A percentile compares a stretch with the other conserved stretches of the same genome.
Conservation (phyloP, 2,329 filamentous ascomycete species). For the Elsinoe arachidis region DNA sequence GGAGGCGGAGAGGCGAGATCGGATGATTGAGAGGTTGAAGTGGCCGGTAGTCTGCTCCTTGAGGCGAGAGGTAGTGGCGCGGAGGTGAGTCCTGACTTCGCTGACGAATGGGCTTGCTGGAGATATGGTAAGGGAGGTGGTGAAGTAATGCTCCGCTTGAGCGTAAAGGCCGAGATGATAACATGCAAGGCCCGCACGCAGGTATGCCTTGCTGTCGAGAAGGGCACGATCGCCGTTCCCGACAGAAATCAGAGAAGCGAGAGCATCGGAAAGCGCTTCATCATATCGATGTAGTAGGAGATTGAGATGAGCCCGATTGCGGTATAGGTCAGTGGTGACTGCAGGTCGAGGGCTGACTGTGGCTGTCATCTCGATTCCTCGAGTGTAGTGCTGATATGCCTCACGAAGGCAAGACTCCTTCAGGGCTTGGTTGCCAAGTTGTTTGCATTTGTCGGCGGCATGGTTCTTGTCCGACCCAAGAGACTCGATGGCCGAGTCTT, state of each 20-base stretch:
- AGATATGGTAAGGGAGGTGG: slow-evolving; percentile 14
- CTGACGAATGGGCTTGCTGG: slow-evolving; percentile 8
- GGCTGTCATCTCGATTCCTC: slow-evolving; percentile 18
- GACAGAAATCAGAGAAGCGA: slow-evolving; percentile 22
- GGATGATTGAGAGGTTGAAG: slow-evolving; percentile 15
- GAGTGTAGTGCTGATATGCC: slow-evolving; percentile 18
- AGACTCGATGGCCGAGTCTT: not conserved
- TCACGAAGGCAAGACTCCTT: slow-evolving; percentile 19
- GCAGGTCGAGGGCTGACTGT: not conserved
- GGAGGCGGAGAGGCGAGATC: not conserved
- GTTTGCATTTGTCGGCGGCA: slow-evolving; percentile 21
- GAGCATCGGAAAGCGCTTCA: slow-evolving; percentile 26
- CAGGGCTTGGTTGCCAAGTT: slow-evolving; percentile 24
- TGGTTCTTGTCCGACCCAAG: not conserved
- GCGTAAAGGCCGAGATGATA: slow-evolving; percentile 17
- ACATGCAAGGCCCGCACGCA: slow-evolving; percentile 17
- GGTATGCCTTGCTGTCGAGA: slow-evolving; percentile 20
- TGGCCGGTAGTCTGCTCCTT: slow-evolving; percentile 6
- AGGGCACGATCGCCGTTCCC: slow-evolving; percentile 24
- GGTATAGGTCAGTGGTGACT: slow-evolving; percentile 13
- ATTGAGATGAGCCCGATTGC: slow-evolving; percentile 29
- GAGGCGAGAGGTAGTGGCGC: not conserved
- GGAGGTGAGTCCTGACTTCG: not conserved
- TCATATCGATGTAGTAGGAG: slow-evolving; percentile 25
- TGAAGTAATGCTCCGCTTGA: slow-evolving; percentile 14